Evolutionary conservation across 768 basidiomycete species (phyloP).

Genomic region (Mrakia gelida): DNA sequence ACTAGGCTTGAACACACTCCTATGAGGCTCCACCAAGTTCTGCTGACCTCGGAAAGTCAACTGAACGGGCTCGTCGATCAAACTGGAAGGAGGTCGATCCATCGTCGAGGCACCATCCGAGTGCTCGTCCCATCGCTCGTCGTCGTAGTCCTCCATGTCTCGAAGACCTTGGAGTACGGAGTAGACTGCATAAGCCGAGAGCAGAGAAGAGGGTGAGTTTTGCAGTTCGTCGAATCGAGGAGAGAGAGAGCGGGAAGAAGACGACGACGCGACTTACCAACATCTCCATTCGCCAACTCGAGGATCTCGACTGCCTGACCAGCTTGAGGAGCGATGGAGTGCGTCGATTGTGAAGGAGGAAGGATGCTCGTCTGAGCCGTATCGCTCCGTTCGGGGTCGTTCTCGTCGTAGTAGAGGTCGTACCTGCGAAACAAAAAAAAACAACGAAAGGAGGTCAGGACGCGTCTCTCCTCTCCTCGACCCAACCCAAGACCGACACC

Average conservation of each 20-base stretch:
- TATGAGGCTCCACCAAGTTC: not conserved
- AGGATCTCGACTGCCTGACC: slow-evolving; percentile 28
- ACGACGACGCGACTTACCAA: not conserved
- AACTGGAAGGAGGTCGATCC: slow-evolving; percentile 17
- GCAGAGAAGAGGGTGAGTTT: not conserved
- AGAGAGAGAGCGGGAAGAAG: not conserved
- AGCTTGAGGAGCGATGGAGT: not conserved
- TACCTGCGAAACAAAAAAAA: not conserved
- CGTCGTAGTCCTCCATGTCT: slow-evolving; percentile 26
- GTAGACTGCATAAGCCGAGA: not conserved
- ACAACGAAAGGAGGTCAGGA: not conserved
- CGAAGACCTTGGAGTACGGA: slow-evolving; percentile 26
- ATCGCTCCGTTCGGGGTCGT: not conserved
- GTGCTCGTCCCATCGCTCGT: slow-evolving; percentile 11
- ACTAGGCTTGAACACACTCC: not conserved
- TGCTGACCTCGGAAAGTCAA: slow-evolving; percentile 19
- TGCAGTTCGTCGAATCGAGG: not conserved
- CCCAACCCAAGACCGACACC: too few relatives aligned
- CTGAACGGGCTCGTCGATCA: slow-evolving; percentile 31
- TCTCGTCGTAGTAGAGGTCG: slow-evolving; percentile 26
- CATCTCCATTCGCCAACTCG: slow-evolving; percentile 29
- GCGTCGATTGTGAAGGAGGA: not conserved
- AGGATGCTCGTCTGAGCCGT: not conserved
- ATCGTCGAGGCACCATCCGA: slow-evolving; percentile 19
- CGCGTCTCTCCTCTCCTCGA: not conserved